Conservation (phyloP, 2,329 filamentous ascomycete species). For the Alternaria triticina region DNA sequence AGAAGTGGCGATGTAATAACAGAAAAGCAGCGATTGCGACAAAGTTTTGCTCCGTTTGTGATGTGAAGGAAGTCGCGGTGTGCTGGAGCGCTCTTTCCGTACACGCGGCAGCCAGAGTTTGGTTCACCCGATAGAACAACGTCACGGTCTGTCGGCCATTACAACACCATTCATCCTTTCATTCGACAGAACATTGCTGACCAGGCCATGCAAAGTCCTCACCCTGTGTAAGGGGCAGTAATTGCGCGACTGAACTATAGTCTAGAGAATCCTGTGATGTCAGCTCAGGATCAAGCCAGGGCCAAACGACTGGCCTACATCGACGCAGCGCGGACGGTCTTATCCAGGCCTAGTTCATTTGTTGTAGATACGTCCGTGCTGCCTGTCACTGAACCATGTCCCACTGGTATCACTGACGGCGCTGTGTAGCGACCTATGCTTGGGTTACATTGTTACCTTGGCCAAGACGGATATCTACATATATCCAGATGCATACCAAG, state of each 20-base stretch:
- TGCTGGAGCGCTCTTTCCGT: neutral
- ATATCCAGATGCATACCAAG: neutral
- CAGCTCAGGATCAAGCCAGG: neutral
- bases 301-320: neutral
- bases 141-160: neutral
- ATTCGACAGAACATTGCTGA: neutral
- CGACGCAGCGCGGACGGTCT: neutral
- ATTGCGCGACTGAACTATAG: neutral
- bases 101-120: slow-evolving; percentile 20
- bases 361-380: neutral
- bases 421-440: neutral
- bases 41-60: neutral
- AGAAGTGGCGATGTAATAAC: neutral
- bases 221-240: neutral
- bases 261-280: neutral
- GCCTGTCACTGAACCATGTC: neutral
- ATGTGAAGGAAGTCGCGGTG: slow-evolving; percentile 3
- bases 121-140: slow-evolving; percentile 42
- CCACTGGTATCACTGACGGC: neutral
- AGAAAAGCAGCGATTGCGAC: neutral
- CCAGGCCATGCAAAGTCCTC: neutral
- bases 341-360: neutral
- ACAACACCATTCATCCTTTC: neutral
- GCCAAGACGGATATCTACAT: neutral
- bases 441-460: neutral